phyloP scores from a whole-genome alignment of 495 filamentous ascomycete genomes.

The Neurospora cerealis region DNA sequence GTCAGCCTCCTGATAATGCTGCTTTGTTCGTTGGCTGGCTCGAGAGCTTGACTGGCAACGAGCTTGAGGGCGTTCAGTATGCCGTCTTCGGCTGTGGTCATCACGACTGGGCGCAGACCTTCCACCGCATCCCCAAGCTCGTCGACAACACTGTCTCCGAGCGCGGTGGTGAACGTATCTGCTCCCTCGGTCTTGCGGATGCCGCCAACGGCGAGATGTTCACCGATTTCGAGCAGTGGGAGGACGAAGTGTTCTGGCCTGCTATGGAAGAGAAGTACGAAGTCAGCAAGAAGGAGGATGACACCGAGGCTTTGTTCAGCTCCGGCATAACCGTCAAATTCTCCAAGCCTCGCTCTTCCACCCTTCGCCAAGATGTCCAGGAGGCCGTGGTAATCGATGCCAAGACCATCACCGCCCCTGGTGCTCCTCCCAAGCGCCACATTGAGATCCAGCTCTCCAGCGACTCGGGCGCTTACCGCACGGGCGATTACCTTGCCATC shows the following conservation, averaged over 20 bases:
- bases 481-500: conserved; percentile 69
- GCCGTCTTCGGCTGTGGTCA: conserved; percentile 55
- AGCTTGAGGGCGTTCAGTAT: conserved; percentile 46
- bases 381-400: conserved; percentile 51
- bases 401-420: conserved; percentile 42
- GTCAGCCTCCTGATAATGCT: conserved; percentile 66
- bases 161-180: conserved; percentile 40
- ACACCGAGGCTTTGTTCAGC: conserved; percentile 3
- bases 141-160: conserved; percentile 43
- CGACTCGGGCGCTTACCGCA: conserved; percentile 50
- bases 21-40: conserved; percentile 60
- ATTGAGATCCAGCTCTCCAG: conserved; percentile 55
- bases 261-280: conserved; percentile 44
- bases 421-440: conserved; percentile 50
- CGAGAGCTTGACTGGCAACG: conserved; percentile 37
- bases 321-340: conserved; percentile 45
- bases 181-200: conserved; percentile 48
- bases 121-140: conserved; percentile 59
- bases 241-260: conserved; percentile 55
- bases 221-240: conserved; percentile 62
- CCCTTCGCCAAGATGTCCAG: conserved; percentile 54
- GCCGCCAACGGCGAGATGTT: conserved; percentile 57
- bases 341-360: conserved; percentile 47
- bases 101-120: conserved; percentile 60
- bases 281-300: conserved; percentile 11